These are phyloP conservation scores for Nemania sp. DNA, from an alignment of 2,329 filamentous ascomycete genomes.

Conservation along the genomic window DNA sequence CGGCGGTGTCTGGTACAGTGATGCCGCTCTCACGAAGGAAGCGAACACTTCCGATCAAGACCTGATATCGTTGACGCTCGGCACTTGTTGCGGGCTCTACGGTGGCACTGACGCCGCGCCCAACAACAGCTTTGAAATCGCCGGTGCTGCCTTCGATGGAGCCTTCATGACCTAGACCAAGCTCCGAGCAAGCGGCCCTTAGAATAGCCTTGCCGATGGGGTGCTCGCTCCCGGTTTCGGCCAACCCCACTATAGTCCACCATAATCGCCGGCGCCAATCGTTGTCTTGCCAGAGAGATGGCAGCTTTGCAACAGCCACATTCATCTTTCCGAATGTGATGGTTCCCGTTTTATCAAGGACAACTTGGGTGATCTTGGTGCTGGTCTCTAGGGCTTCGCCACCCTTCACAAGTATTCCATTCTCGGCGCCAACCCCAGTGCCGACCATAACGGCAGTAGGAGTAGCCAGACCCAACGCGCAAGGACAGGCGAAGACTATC, in stretches of 20 bases:
- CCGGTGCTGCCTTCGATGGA: conserved; percentile 81
- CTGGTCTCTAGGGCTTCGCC: conserved; percentile 89
- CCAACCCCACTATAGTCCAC: conserved; percentile 96
- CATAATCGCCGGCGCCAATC: conserved; percentile 74
- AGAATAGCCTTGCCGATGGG: conserved; percentile 91
- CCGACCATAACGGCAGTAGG: conserved; percentile 99
- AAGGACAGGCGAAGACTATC: conserved; percentile 97
- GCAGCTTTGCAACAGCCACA: conserved; percentile 72
- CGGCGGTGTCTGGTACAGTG: conserved; percentile 63
- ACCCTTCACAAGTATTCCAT: conserved; percentile 97
- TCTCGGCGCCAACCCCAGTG: conserved; percentile 92
- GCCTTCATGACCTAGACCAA: conserved; percentile 71
- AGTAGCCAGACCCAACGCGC: conserved; percentile 91
- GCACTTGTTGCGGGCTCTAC: conserved; percentile 74
- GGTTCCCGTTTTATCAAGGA: conserved; percentile 95
- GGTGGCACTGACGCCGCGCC: conserved; percentile 79
- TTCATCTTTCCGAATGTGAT: conserved; percentile 95
- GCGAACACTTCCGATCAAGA: conserved; percentile 80
- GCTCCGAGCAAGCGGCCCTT: conserved; percentile 71
- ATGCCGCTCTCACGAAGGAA: conserved; percentile 76
- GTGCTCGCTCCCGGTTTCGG: conserved; percentile 94
- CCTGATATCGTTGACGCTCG: conserved; percentile 72
- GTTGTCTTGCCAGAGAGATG: conserved; percentile 68
- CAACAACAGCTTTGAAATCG: conserved; percentile 81
- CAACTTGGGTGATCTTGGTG: conserved; percentile 85